These are phyloP conservation scores for Fraxinus excelsior DNA, from an alignment of 257 asterid species.

Conservation along the genomic window DNA sequence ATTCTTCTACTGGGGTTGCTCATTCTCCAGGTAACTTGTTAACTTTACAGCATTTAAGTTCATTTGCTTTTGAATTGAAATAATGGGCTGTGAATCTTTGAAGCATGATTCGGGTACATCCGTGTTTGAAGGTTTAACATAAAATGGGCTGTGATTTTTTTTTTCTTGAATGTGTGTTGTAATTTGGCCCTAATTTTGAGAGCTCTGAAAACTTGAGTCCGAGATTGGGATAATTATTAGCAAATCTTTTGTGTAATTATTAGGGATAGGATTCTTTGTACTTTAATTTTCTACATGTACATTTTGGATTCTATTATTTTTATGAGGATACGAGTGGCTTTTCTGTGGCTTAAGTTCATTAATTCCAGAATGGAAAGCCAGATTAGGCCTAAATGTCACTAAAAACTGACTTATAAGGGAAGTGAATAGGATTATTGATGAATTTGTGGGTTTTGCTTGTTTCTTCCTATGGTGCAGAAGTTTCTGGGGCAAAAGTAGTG, in stretches of 20 bases:
- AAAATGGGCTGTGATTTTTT: no score
- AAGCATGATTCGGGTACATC: no score
- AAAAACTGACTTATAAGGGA: background rate
- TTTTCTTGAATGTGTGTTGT: conserved; percentile 6
- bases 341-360: background rate
- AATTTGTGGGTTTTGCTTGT: background rate
- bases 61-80: conserved; percentile 19
- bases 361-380: background rate
- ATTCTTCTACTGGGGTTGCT: conserved; percentile 53
- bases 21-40: conserved; percentile 69
- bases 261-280: background rate
- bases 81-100: conserved; percentile 24
- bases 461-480: conserved; percentile 33
- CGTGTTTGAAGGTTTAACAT: no score
- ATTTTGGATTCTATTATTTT: conserved; percentile 2
- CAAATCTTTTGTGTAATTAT: conserved; percentile 15
- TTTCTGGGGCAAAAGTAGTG: conserved; percentile 48
- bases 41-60: background rate
- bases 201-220: background rate
- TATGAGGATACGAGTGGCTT: background rate
- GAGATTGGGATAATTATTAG: conserved; percentile 24
- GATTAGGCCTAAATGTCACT: background rate
- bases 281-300: background rate
- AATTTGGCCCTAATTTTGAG: background rate
- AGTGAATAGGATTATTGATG: background rate